Percentiles rank a stretch among this genome's conserved stretches.
phyloP scores from a whole-genome alignment of 495 filamentous ascomycete species.

The Aspergillus avenaceus region DNA sequence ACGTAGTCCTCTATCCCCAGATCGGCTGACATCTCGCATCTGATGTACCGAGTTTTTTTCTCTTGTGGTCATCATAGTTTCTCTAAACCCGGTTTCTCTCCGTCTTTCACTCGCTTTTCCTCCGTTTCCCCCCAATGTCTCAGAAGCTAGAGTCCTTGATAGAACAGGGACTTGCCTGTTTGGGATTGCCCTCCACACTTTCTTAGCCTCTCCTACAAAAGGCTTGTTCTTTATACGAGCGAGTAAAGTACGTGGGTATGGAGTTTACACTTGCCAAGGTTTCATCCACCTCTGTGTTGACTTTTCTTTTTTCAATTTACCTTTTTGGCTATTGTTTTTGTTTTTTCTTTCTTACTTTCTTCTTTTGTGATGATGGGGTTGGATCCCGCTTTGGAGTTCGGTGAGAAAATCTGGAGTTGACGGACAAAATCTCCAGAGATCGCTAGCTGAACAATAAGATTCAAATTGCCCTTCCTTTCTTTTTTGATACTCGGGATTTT shows the following conservation, averaged over 20 bases:
- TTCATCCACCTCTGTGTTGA: conserved; percentile 8
- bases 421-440: not conserved
- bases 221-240: conserved; percentile 13
- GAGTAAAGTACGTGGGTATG: not conserved
- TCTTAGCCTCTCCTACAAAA: conserved; percentile 18
- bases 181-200: conserved; percentile 1
- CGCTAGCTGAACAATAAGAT: not conserved
- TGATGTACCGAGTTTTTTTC: not conserved
- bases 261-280: conserved; percentile 1
- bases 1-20: not conserved
- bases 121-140: no score
- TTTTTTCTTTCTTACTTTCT: not conserved
- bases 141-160: not conserved
- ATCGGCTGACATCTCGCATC: conserved; percentile 10
- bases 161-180: conserved; percentile 7
- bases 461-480: not conserved
- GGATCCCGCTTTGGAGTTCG: not conserved
- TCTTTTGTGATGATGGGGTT: no score
- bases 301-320: not conserved
- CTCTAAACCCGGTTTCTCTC: not conserved
- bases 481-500: conserved; percentile 1
- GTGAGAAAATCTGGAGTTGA: conserved; percentile 2
- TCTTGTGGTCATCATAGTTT: not conserved
- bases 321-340: conserved; percentile 1
- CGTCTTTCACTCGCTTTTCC: not conserved